phyloP scores from a whole-genome alignment of 352 stramenopile genomes.

The Globisporangium splendens region DNA sequence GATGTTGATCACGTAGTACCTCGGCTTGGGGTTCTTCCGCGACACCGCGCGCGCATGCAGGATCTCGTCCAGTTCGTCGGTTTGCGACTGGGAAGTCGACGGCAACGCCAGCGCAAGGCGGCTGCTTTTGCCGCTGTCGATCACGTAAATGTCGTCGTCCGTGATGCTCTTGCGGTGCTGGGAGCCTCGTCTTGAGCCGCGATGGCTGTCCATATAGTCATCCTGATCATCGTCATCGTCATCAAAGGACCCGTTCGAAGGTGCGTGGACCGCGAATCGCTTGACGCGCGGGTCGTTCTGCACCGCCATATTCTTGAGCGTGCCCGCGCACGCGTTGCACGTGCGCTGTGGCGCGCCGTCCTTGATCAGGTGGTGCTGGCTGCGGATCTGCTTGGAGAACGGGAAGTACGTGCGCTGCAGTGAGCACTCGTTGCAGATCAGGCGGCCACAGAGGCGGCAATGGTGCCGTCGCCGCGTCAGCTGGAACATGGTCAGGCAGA shows the following conservation, averaged over 20 bases:
- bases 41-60: slow-evolving; percentile 38
- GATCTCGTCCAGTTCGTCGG: slow-evolving; percentile 57
- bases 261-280: slow-evolving; percentile 28
- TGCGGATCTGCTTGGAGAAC: slow-evolving; percentile 35
- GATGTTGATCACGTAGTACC: slow-evolving; percentile 55
- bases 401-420: slow-evolving; percentile 65
- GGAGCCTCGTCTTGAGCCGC: background rate
- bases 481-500: slow-evolving; percentile 51
- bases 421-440: slow-evolving; percentile 73
- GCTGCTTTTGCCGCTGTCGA: slow-evolving; percentile 7
- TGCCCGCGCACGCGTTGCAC: slow-evolving; percentile 60
- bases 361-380: slow-evolving; percentile 67
- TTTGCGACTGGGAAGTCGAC: slow-evolving; percentile 1
- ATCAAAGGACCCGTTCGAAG: slow-evolving; percentile 5
- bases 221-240: slow-evolving; percentile 4
- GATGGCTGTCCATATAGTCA: too few species aligned
- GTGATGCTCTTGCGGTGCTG: slow-evolving; percentile 8
- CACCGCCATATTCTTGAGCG: slow-evolving; percentile 55
- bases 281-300: slow-evolving; percentile 61
- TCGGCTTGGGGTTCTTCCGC: slow-evolving; percentile 11
- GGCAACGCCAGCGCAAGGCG: background rate
- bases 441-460: slow-evolving; percentile 70
- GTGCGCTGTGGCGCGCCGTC: slow-evolving; percentile 67
- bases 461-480: slow-evolving; percentile 79
- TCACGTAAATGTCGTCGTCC: slow-evolving; percentile 15